Evolutionary conservation across 2,329 filamentous ascomycete genomes (phyloP), one percentile per base, ranked within the genome.

Genomic region (Aureobasidium sp.): DNA sequence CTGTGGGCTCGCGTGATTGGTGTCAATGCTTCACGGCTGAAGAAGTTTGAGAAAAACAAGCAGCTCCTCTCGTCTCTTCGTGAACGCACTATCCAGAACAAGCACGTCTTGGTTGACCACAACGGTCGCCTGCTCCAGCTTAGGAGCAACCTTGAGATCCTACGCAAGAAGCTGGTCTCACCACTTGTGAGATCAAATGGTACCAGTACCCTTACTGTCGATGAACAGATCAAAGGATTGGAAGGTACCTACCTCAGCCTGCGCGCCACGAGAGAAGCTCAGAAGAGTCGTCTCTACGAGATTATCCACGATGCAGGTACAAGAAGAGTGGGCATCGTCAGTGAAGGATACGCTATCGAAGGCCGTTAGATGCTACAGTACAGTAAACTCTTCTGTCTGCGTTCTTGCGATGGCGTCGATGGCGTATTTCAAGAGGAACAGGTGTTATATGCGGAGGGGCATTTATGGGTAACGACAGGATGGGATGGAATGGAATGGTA

Each of bases 1-100:
- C 82, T 97, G 9, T 97, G 93, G 93, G 89, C 89, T 2, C 86
- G 87, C 51, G 85, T 96, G 25, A 84, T 97, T 1, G 92, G 91
- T 1, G 81, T 88, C 42, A 88, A 89, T 69, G 86, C 88, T 8
- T 81, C 81, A 48, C 83, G 87, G 67, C 81, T 96, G n/a, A 84
- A 85, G 71, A 97, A 97, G 74, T 97, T 91, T 75, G 91, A 96
- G 73, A 90, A 89, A 76, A 97, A 97, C 79, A 87, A 88, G 65
- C 82, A 86, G 55, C 81, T 97, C 0, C 84, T 97, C 27, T 84
- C 82, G 55, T 88, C 87, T 66, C 88, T 97, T 62, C 86, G 91
- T 65, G 84, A 88, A 63, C 89, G 88, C 69, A 96, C 92, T 1
- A 86, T 96, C 27, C 84, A 85, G 64, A 96, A 97, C 77, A 97